phyloP scores from a whole-genome alignment of 805 yeast species.

The Yamadazyma scolyti region DNA sequence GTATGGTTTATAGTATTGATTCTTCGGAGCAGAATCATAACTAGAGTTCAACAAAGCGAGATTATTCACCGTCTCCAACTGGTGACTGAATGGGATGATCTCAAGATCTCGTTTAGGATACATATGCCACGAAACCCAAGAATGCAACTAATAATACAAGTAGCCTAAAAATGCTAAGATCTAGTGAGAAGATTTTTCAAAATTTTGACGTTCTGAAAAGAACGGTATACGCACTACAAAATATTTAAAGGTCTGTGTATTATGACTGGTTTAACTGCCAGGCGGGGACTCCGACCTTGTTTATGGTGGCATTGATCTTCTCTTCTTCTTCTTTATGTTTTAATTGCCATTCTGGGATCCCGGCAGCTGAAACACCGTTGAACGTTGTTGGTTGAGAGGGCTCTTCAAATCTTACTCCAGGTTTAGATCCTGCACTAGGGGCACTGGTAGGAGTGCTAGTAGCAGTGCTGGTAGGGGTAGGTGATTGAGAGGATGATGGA shows the following conservation, averaged over 20 bases:
- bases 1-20: too few species aligned
- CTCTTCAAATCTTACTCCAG: conserved; percentile 9
- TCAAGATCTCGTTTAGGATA: conserved; percentile 25
- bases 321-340: conserved; percentile 32
- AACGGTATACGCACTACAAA: too few species aligned
- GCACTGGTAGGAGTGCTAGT: background rate
- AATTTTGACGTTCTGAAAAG: too few species aligned
- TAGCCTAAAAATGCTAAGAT: too few species aligned
- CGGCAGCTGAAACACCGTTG: conserved; percentile 32
- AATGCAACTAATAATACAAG: too few species aligned
- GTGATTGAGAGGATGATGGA: background rate
- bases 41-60: conserved; percentile 2
- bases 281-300: conserved; percentile 39
- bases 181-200: too few species aligned
- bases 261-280: conserved; percentile 34
- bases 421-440: background rate
- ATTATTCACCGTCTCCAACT: conserved; percentile 22
- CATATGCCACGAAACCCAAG: too few species aligned
- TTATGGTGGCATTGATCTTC: conserved; percentile 23
- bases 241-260: too few species aligned
- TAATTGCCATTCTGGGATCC: conserved; percentile 45
- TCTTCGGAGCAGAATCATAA: background rate
- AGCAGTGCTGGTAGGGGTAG: background rate
- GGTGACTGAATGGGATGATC: conserved; percentile 24
- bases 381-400: conserved; percentile 12